Conservation (phyloP, 192 early-diverging fungal species). For the Dissophora globulifera region DNA sequence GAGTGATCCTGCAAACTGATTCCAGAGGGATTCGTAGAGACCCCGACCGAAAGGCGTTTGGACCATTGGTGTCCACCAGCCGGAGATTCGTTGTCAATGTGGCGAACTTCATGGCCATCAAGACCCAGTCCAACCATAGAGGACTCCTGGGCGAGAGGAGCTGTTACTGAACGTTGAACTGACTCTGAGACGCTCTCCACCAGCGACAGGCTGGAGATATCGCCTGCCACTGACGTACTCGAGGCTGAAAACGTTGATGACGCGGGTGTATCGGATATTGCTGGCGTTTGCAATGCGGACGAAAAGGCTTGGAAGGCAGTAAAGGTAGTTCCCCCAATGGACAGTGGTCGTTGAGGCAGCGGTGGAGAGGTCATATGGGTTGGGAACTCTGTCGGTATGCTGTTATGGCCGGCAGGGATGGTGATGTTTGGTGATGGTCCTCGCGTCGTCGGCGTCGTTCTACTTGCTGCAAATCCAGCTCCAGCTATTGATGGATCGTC, state of each 20-base stretch:
- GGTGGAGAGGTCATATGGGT: conserved; percentile 45
- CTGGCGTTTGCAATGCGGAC: conserved; percentile 4
- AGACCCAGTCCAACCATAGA: conserved; percentile 10
- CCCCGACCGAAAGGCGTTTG: conserved; percentile 14
- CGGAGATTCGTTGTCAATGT: not conserved
- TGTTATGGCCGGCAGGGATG: conserved; percentile 9
- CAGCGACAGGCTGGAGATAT: not conserved
- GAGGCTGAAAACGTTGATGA: not conserved
- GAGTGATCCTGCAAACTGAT: conserved; percentile 27
- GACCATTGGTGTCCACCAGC: conserved; percentile 7
- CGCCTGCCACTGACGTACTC: not conserved
- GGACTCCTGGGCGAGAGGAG: not conserved
- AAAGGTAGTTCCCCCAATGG: conserved; percentile 23
- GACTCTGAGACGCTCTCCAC: not conserved
- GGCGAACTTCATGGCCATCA: not conserved
- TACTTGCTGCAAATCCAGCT: too few relatives aligned
- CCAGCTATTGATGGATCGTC: not conserved
- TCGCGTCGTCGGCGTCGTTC: too few relatives aligned
- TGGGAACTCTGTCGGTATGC: conserved; percentile 43
- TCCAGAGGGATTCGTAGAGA: conserved; percentile 36
- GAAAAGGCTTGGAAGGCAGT: conserved; percentile 34
- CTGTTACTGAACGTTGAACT: not conserved
- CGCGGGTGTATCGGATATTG: conserved; percentile 1
- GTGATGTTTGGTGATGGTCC: conserved; percentile 16
- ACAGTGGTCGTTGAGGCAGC: conserved; percentile 22